Conservation (phyloP, 1,284 basidiomycete genomes). For the Agaricales sp. region DNA sequence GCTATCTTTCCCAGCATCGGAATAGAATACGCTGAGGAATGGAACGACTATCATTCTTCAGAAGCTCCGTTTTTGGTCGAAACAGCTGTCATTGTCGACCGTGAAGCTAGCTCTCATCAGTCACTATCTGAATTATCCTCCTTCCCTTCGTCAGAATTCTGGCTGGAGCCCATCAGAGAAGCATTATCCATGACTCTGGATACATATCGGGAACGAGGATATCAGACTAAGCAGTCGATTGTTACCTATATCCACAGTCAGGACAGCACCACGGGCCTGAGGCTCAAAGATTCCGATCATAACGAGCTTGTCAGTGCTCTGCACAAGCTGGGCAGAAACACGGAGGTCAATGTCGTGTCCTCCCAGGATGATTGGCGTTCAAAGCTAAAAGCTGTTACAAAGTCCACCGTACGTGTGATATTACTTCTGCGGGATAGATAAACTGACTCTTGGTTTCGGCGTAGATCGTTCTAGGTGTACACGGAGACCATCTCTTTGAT, state of each 20-base stretch:
- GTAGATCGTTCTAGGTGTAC: slow-evolving; percentile 64
- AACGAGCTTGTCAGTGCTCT: slow-evolving; percentile 38
- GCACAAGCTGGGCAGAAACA: slow-evolving; percentile 41
- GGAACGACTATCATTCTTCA: slow-evolving; percentile 62
- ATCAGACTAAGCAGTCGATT: slow-evolving; percentile 17
- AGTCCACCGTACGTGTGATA: slow-evolving; percentile 51
- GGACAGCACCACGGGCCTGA: slow-evolving; percentile 32
- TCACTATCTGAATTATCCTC: slow-evolving; percentile 50
- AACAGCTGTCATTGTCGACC: slow-evolving; percentile 67
- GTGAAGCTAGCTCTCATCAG: slow-evolving; percentile 38
- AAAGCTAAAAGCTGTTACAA: slow-evolving; percentile 55
- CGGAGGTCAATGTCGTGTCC: slow-evolving; percentile 59
- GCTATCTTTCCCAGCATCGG: slow-evolving; percentile 65
- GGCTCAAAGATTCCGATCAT: slow-evolving; percentile 39
- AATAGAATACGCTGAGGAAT: slow-evolving; percentile 63
- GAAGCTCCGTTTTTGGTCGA: slow-evolving; percentile 64
- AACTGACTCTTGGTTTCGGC: background rate
- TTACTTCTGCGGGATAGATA: background rate
- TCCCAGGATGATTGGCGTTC: slow-evolving; percentile 45
- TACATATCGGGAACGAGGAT: slow-evolving; percentile 12
- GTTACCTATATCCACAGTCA: slow-evolving; percentile 70
- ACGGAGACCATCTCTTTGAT: slow-evolving; percentile 66
- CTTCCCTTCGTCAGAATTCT: slow-evolving; percentile 43
- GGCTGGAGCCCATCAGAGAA: slow-evolving; percentile 66
- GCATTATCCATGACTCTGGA: slow-evolving; percentile 44